phyloP scores from a whole-genome alignment of 495 filamentous ascomycete genomes.

The Penicillium egyptiacum region DNA sequence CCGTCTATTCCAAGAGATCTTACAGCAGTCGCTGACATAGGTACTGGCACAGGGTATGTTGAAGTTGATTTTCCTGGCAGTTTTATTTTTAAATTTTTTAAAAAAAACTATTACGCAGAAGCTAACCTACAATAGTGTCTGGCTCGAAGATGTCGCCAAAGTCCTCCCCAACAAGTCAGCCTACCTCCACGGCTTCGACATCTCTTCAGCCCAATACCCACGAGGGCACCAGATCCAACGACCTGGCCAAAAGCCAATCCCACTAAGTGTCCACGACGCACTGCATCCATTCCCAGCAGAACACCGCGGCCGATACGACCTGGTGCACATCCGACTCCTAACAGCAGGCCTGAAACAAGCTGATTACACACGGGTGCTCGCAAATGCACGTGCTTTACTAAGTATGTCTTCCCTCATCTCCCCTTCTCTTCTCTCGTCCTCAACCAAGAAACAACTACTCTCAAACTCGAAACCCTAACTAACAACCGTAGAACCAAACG shows the following conservation, averaged over 20 bases:
- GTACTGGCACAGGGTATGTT: slow-evolving; percentile 41
- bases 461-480: background rate
- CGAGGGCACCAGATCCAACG: slow-evolving; percentile 2
- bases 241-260: slow-evolving; percentile 8
- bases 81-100: background rate
- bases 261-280: slow-evolving; percentile 31
- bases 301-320: slow-evolving; percentile 32
- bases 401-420: slow-evolving; percentile 25
- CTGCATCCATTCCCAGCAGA: slow-evolving; percentile 31
- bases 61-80: slow-evolving; percentile 21
- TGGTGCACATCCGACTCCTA: slow-evolving; percentile 38
- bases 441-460: background rate
- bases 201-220: slow-evolving; percentile 36
- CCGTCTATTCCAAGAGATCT: slow-evolving; percentile 30
- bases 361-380: slow-evolving; percentile 22
- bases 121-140: slow-evolving; percentile 19
- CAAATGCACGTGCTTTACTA: slow-evolving; percentile 29
- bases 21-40: slow-evolving; percentile 35
- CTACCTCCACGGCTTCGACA: slow-evolving; percentile 40
- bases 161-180: slow-evolving; percentile 14
- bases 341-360: slow-evolving; percentile 26
- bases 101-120: background rate
- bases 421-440: background rate
- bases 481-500: slow-evolving; percentile 29
- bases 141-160: slow-evolving; percentile 25